Base-by-base conservation (phyloP, 192 early-diverging fungal species). In the Coemansia guatemalensis region DNA sequence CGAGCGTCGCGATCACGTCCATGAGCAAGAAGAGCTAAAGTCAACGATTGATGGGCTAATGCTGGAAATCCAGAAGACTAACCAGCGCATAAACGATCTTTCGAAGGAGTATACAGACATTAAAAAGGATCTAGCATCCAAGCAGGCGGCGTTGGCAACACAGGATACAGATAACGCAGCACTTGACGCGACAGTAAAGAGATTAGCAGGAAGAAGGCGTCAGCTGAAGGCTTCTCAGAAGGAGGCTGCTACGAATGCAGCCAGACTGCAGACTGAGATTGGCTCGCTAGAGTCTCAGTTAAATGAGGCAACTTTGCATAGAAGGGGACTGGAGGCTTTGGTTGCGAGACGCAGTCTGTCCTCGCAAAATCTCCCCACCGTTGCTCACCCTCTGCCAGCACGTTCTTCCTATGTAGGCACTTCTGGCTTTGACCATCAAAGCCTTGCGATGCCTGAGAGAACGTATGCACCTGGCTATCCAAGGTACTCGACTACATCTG, bases 101-200 rank as follows among this genome's bases (percentile, higher is more conserved):
- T 56, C 66, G 3, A 12, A 11, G 5, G 61, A 73, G 56, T 58
- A 78, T 29, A 23, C 51, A 2, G 57, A 62, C 22, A 60, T 71
- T 18, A 17, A 49, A 5, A 49, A 35, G 14, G 50, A 53, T 44
- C 67, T 78, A 3, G 65, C 51, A 23, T 0, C 24, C n/a, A 73
- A 73, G 52, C 62, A 60, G 8, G 35, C 48, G 11, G 67, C 22
- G n/a, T 39, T 73, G 18, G 50, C 64, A 9, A 58, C 44, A 2
- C 75, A 73, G 51, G 75, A 78, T 52, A 69, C 69, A 49, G 53
- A 48, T 22, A 72, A 73, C 18, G 50, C 65, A 0, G 63, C 52
- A 0, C 58, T 78, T 21, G 67, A 69, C 33, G 3, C 33, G 8
- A 49, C 65, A 27, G 41, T 78, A n/a, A 69, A 67, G 44, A 58